Conservation (phyloP, 192 early-diverging fungal genomes). For the Physocladia obscura region DNA sequence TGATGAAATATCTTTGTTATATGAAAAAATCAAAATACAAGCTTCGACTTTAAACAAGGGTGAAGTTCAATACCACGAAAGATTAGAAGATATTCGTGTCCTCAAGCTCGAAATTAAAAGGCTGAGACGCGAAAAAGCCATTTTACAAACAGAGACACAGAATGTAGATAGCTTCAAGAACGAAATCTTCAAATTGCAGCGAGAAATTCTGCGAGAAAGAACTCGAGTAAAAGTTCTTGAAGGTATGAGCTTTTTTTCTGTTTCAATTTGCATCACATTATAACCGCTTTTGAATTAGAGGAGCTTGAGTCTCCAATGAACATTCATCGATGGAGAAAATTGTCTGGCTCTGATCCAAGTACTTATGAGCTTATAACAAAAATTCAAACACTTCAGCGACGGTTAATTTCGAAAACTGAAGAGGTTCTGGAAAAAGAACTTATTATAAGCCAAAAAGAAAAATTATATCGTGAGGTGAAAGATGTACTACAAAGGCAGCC, state of each 20-base stretch:
- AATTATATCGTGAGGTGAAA: slow-evolving; percentile 60
- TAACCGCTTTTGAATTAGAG: slow-evolving; percentile 37
- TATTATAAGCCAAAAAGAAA: slow-evolving; percentile 57
- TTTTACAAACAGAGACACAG: slow-evolving; percentile 59
- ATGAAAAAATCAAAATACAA: slow-evolving; percentile 68
- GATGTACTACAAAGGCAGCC: slow-evolving; percentile 57
- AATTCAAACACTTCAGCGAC: slow-evolving; percentile 61
- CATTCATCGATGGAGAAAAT: slow-evolving; percentile 63
- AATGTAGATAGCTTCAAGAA: slow-evolving; percentile 54
- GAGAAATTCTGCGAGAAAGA: slow-evolving; percentile 57
- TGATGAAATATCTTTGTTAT: slow-evolving; percentile 59
- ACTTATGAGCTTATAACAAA: slow-evolving; percentile 64
- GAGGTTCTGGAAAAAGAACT: slow-evolving; percentile 66
- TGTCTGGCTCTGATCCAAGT: slow-evolving; percentile 58
- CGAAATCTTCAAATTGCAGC: slow-evolving; percentile 58
- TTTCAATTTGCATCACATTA: background rate
- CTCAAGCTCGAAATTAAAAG: slow-evolving; percentile 62
- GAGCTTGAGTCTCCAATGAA: slow-evolving; percentile 67
- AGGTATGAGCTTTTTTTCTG: slow-evolving; percentile 32
- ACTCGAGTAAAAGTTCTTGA: slow-evolving; percentile 63
- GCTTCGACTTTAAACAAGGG: slow-evolving; percentile 62
- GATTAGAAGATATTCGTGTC: slow-evolving; percentile 64
- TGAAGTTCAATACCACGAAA: slow-evolving; percentile 61
- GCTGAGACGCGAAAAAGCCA: slow-evolving; percentile 56
- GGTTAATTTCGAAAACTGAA: slow-evolving; percentile 62